Base-by-base conservation (phyloP, 2,329 filamentous ascomycete genomes). In the Fusarium buxicola region DNA sequence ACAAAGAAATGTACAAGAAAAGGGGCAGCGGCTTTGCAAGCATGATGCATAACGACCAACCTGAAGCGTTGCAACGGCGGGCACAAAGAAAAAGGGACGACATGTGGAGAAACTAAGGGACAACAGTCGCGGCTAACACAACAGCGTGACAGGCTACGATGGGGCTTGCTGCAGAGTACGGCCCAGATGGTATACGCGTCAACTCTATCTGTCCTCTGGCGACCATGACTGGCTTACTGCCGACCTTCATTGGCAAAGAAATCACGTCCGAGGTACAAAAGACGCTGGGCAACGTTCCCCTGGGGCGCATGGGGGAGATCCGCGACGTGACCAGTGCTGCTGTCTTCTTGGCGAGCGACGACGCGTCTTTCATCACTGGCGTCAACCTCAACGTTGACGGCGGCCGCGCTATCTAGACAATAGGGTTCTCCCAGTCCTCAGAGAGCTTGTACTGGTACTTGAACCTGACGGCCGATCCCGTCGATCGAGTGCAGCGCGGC, bases 191-290 rank as follows among this genome's bases (percentile, higher is more conserved):
- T 65, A 91, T 94, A 63, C 84, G 90, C 1, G 88, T 93, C 69
- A 92, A 92, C 62, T 83, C 85, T 2, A 86, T 93, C 12, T 90
- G 87, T 41, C 90, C 89, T 0, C 82, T 92, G 0, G 80, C 92
- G 1, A 88, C 86, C 2, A 55, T 50, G 40, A 51, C 49, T 0
- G 35, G 48, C 12, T 27, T 64, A 8, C 10, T 64, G 6, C 48
- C 35, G 0, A 63, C 13, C 1, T 89, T 89, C 64, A 79, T 86
- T 0, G 86, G 86, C 3, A 86, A 88, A 63, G 80, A 86, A 12
- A 84, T 88, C 50, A 90, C 87, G 0, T 81, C 83, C 0, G 86
- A 88, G 69, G 87, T 87, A 60, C 77, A 84, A 39, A 80, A 82
- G 58, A 80, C 77, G 2, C 84, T 88, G 60, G 77, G 86, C 27